Conservation (phyloP, 31 red algal genomes). For the Asparagopsis taxiformis region DNA sequence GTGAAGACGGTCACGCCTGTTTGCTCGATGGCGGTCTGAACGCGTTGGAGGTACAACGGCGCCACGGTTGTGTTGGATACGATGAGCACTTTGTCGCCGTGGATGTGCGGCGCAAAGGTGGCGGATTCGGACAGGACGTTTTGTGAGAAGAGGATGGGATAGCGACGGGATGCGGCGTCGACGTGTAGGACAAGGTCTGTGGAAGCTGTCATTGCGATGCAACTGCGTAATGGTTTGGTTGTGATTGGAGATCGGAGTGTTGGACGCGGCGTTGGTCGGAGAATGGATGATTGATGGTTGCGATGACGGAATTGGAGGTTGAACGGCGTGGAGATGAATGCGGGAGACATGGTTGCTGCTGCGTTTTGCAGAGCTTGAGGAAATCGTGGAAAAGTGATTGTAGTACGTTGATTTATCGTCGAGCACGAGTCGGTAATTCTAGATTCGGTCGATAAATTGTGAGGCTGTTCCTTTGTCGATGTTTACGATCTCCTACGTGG, state of each 20-base stretch:
- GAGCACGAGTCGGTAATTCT: neutral
- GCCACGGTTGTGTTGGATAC: slow-evolving; percentile 83
- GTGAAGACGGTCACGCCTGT: slow-evolving; percentile 50
- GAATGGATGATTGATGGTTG: neutral
- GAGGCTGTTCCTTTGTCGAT: too few species aligned
- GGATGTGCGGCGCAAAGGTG: slow-evolving; percentile 40
- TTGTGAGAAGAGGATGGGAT: slow-evolving; percentile 75
- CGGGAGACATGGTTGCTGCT: neutral
- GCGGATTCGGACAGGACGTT: slow-evolving; percentile 38
- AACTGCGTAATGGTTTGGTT: neutral
- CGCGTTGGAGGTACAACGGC: slow-evolving; percentile 65
- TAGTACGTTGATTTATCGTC: neutral
- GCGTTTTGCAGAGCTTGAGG: neutral
- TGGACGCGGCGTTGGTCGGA: neutral
- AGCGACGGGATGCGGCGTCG: slow-evolving; percentile 46
- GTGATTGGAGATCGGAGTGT: neutral
- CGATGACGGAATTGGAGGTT: neutral
- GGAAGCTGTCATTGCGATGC: slow-evolving; percentile 1
- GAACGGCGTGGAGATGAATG: neutral
- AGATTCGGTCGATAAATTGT: neutral
- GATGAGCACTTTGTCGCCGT: slow-evolving; percentile 72
- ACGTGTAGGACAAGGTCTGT: slow-evolving; percentile 45
- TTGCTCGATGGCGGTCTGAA: slow-evolving; percentile 31
- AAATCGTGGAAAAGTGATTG: neutral
- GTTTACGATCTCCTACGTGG: too few species aligned